These are phyloP conservation scores for Tetrapisispora arboricola DNA, from an alignment of 805 yeast species.

Conservation along the genomic window DNA sequence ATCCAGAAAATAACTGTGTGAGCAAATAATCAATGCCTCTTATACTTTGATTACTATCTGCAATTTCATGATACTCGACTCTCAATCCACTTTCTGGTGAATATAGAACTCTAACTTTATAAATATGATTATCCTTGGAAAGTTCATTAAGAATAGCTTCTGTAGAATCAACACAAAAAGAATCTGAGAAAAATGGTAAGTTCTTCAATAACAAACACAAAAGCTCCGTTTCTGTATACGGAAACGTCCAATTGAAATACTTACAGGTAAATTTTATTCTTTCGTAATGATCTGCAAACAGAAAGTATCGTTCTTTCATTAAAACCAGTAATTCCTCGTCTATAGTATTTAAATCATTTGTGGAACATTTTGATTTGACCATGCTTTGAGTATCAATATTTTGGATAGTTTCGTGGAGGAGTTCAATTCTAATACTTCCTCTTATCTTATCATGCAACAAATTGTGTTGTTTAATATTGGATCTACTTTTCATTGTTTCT, in stretches of 20 bases:
- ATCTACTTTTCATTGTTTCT: too few relatives aligned
- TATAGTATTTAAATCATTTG: too few relatives aligned
- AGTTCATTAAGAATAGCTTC: too few relatives aligned
- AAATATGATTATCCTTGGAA: slow-evolving; percentile 28
- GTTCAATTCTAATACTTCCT: too few relatives aligned
- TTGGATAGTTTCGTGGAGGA: too few relatives aligned
- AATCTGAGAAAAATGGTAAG: too few relatives aligned
- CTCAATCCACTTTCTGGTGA: slow-evolving; percentile 29
- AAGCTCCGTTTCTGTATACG: slow-evolving; percentile 35
- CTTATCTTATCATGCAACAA: too few relatives aligned
- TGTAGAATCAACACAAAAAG: too few relatives aligned
- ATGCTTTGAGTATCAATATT: too few relatives aligned
- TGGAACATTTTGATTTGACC: too few relatives aligned
- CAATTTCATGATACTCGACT: slow-evolving; percentile 29
- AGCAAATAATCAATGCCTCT: slow-evolving; percentile 15
- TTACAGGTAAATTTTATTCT: slow-evolving; percentile 45
- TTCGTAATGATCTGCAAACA: slow-evolving; percentile 54
- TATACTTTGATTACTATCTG: slow-evolving; percentile 14
- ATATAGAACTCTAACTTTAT: slow-evolving; percentile 41
- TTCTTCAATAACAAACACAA: slow-evolving; percentile 12
- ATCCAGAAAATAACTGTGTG: slow-evolving; percentile 20
- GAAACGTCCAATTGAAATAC: slow-evolving; percentile 43
- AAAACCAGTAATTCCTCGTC: slow-evolving; percentile 4
- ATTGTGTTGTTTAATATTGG: too few relatives aligned
- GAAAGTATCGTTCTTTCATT: slow-evolving; percentile 34